These are phyloP conservation scores for Pseudozyma sp. DNA, from an alignment of 1,284 basidiomycete genomes.

Conservation along the genomic window DNA sequence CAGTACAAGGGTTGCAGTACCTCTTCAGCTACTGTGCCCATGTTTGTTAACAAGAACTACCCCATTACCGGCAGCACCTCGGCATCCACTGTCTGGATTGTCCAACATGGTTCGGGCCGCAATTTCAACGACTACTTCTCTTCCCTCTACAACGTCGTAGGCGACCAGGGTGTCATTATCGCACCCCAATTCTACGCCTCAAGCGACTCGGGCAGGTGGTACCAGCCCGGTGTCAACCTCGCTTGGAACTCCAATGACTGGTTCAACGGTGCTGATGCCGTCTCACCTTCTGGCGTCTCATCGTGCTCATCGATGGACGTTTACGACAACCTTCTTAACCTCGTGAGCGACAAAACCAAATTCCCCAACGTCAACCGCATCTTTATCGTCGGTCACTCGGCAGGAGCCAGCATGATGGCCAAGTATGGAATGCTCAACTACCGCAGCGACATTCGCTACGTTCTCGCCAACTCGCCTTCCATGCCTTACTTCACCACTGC, in stretches of 20 bases:
- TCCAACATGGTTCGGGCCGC: slow-evolving; percentile 45
- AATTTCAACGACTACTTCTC: slow-evolving; percentile 51
- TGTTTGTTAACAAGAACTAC: slow-evolving; percentile 51
- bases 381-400: slow-evolving; percentile 47
- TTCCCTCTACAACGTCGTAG: slow-evolving; percentile 34
- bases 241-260: slow-evolving; percentile 38
- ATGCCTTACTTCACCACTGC: slow-evolving; percentile 54
- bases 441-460: slow-evolving; percentile 20
- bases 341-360: slow-evolving; percentile 29
- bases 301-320: slow-evolving; percentile 52
- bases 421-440: slow-evolving; percentile 43
- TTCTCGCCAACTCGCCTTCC: slow-evolving; percentile 51
- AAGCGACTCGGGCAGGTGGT: slow-evolving; percentile 25
- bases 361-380: slow-evolving; percentile 43
- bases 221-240: slow-evolving; percentile 22
- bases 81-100: slow-evolving; percentile 39
- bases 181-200: slow-evolving; percentile 43
- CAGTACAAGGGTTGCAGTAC: slow-evolving; percentile 30
- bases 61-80: slow-evolving; percentile 16
- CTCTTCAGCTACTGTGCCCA: slow-evolving; percentile 23
- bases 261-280: slow-evolving; percentile 31
- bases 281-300: slow-evolving; percentile 16
- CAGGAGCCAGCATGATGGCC: slow-evolving; percentile 42
- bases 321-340: slow-evolving; percentile 40
- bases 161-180: slow-evolving; percentile 37